Percentiles rank a stretch among this genome's conserved stretches.
Conservation (phyloP, 441 rosid genomes). For the Lepidium campestre region DNA sequence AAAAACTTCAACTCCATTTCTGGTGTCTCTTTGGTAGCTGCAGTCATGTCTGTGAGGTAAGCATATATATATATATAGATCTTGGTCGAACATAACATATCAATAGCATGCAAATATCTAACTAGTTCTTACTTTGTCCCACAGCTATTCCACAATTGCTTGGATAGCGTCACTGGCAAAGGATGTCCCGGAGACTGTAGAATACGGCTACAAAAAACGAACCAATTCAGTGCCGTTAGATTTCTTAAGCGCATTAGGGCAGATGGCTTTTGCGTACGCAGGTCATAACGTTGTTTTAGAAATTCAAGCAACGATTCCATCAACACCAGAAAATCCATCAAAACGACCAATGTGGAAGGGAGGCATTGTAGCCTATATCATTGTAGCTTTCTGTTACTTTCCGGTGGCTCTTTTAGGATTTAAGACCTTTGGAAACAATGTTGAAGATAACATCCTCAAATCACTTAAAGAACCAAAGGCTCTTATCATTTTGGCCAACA, state of each 20-base stretch:
- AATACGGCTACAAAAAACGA: constrained; percentile 28
- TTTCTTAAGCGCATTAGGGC: constrained; percentile 48
- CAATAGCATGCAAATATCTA: not conserved
- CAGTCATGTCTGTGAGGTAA: constrained; percentile 81
- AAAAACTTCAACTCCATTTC: constrained; percentile 85
- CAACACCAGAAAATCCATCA: constrained; percentile 56
- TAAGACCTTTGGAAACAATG: constrained; percentile 38
- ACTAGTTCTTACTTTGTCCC: not conserved
- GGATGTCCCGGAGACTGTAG: constrained; percentile 24
- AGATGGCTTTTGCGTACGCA: constrained; percentile 59
- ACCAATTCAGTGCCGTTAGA: constrained; percentile 30
- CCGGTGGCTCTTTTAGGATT: constrained; percentile 55
- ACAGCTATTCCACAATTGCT: constrained; percentile 58
- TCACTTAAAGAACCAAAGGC: constrained; percentile 36
- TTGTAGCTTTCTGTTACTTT: constrained; percentile 62
- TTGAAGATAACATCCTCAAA: constrained; percentile 47
- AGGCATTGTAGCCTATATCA: constrained; percentile 40
- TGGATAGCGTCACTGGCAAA: constrained; percentile 35
- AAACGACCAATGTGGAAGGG: constrained; percentile 64
- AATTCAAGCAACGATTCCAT: constrained; percentile 67
- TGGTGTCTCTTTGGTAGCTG: constrained; percentile 79
- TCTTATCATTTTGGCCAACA: constrained; percentile 47
- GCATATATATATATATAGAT: not conserved
- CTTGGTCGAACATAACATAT: not conserved
- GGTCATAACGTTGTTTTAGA: constrained; percentile 67